phyloP scores from a whole-genome alignment of 108 stramenopile species.

The Asterionellopsis glacialis region DNA sequence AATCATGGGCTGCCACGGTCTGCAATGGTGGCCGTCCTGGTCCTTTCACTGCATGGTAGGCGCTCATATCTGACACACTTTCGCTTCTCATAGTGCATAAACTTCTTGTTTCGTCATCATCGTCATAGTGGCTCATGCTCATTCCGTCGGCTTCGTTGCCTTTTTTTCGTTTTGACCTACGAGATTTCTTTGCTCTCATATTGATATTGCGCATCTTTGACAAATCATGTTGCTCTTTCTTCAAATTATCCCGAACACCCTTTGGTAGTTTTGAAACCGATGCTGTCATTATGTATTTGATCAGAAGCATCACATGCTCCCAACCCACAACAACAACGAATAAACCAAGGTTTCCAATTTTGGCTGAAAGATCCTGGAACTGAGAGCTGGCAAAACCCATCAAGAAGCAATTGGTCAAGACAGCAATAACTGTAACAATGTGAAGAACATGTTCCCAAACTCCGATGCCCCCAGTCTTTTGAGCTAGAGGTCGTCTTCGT shows the following conservation, averaged over 20 bases:
- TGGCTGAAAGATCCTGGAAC: conserved; percentile 41
- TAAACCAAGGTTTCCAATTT: conserved; percentile 52
- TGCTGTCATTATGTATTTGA: conserved; percentile 82
- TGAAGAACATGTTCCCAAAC: conserved; percentile 95
- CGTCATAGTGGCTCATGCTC: too few species aligned
- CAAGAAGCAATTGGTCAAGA: conserved; percentile 93
- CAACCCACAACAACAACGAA: conserved; percentile 78
- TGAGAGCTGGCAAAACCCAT: conserved; percentile 84
- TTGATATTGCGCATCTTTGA: conserved; percentile 46
- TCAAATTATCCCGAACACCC: conserved; percentile 62
- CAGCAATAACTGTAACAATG: conserved; percentile 92
- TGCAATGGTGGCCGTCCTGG: too few species aligned
- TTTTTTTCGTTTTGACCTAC: conserved; percentile 4
- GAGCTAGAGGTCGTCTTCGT: conserved; percentile 80
- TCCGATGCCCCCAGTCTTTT: conserved; percentile 93
- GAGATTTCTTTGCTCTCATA: conserved; percentile 59
- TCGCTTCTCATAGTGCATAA: too few species aligned
- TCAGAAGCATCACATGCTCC: conserved; percentile 86
- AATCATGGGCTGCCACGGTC: too few species aligned
- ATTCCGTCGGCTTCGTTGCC: too few species aligned
- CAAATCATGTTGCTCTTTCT: conserved; percentile 54
- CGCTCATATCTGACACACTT: too few species aligned
- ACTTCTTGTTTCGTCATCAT: too few species aligned
- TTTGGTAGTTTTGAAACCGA: conserved; percentile 60
- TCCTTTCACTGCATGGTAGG: too few species aligned